Conservation (phyloP, 2,329 filamentous ascomycete species). For the Colletotrichum simmondsii region DNA sequence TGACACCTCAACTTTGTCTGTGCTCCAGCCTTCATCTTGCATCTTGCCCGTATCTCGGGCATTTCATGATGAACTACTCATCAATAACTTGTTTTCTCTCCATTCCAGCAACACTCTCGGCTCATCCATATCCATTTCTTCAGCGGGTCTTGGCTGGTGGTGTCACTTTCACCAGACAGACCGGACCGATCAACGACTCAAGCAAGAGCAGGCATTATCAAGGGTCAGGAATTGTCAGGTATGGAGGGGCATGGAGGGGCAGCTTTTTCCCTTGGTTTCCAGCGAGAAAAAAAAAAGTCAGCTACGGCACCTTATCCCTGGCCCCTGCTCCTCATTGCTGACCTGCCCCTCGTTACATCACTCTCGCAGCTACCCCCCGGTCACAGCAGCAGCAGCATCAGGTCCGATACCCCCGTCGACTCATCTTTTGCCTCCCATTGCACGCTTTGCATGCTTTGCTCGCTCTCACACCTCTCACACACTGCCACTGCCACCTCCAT, state of each 20-base stretch:
- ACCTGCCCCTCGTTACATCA: conserved; percentile 34
- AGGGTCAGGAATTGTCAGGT: conserved; percentile 8
- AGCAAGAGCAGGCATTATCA: conserved; percentile 9
- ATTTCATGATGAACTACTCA: conserved; percentile 12
- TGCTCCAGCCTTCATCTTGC: background rate
- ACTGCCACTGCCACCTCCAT: conserved; percentile 22
- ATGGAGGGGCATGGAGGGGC: conserved; percentile 33
- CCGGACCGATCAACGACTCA: conserved; percentile 18
- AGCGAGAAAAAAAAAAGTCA: conserved; percentile 32
- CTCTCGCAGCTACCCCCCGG: conserved; percentile 29
- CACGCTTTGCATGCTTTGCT: too few species aligned
- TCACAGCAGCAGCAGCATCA: conserved; percentile 16
- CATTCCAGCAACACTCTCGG: background rate
- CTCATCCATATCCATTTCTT: conserved; percentile 1
- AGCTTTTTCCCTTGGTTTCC: conserved; percentile 20
- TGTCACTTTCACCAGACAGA: conserved; percentile 12
- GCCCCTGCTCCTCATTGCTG: conserved; percentile 21
- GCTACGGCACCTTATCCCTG: conserved; percentile 30
- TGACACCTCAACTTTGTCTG: conserved; percentile 24
- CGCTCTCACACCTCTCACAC: background rate
- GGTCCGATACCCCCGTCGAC: conserved; percentile 26
- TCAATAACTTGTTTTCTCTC: background rate
- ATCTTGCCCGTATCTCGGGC: background rate
- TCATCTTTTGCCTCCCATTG: background rate
- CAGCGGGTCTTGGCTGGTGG: conserved; percentile 8